Evolutionary conservation across 2,329 filamentous ascomycete genomes (phyloP), one percentile per base, ranked within the genome.

Genomic region (Bipolaris zeicola): DNA sequence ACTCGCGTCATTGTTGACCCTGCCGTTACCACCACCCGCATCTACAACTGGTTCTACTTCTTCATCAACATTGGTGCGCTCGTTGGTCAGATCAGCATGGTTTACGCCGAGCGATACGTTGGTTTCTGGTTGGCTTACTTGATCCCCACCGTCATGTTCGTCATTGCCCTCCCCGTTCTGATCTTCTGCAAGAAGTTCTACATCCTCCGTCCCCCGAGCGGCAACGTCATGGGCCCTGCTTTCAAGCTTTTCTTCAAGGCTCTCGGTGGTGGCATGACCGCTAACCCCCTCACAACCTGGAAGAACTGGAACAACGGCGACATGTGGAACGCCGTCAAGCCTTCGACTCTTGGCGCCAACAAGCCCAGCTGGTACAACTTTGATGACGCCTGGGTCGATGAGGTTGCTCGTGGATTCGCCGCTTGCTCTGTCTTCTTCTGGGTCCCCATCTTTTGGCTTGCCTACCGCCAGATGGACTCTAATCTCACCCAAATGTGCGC

Each of bases 351-450:
- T 5, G 77, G 82, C 5, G 74, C 75, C 0, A 72, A 81, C 61
- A 85, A 85, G 53, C 89, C 89, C 0, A 50, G 62, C 0, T 92
- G 89, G 89, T 91, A 91, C 87, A 90, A 85, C 0, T 92, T 91
- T 65, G 89, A 92, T 60, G 90, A 92, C 64, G 85, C 86, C 58
- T 93, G 89, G 89, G 89, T 92, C n/a, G 89, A 92, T 53, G 89
- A 93, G 71, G 86, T 92, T 46, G 82, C 82, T 50, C 87, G 89
- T 76, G 89, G 89, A 59, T 72, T 68, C 53, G 61, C 46, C 22
- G 75, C 74, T 36, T 78, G 75, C 67, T 61, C 63, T 47, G 72
- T 78, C 13, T 76, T 78, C 64, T 65, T 87, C 60, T 91, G 88
- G 80, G 83, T 87, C 54, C 88, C 89, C 38, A 60, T 73, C 36